Evolutionary conservation across 2,329 filamentous ascomycete genomes (phyloP).

Genomic region (Triangularia verruculosa): DNA sequence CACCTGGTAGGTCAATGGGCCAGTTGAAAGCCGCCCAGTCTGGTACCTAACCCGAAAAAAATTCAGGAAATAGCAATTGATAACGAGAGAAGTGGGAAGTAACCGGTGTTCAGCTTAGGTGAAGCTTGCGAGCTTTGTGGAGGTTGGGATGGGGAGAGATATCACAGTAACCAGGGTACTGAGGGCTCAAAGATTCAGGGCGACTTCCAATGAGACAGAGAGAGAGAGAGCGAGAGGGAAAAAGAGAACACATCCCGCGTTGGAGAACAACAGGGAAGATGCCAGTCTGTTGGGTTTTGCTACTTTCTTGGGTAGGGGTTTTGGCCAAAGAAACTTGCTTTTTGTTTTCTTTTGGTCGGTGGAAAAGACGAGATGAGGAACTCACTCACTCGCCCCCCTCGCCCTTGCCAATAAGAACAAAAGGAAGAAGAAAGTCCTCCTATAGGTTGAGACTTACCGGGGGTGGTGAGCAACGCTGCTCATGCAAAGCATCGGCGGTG

Average conservation of each 20-base stretch:
- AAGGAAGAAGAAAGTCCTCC: background rate
- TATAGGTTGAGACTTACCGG: background rate
- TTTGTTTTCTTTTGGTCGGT: background rate
- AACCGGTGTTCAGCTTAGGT: background rate
- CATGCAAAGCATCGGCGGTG: constrained; percentile 4
- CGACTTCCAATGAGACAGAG: background rate
- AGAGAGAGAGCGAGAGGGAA: too few species aligned
- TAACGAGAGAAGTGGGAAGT: background rate
- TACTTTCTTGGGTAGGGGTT: background rate
- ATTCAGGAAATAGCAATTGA: background rate
- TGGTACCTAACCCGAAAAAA: background rate
- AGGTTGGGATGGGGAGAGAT: background rate
- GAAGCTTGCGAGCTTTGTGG: background rate
- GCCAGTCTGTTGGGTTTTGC: background rate
- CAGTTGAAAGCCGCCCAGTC: background rate
- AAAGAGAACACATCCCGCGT: background rate
- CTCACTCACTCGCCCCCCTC: background rate
- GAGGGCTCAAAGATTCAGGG: background rate
- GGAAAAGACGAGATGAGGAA: background rate
- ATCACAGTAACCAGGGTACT: background rate
- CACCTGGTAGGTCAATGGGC: background rate
- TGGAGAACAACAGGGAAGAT: background rate
- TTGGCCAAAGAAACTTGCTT: background rate
- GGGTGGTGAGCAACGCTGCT: background rate
- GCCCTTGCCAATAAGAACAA: background rate